These are phyloP conservation scores for Rosellinia necatrix DNA, from an alignment of 2,329 filamentous ascomycete species.

Conservation along the genomic window DNA sequence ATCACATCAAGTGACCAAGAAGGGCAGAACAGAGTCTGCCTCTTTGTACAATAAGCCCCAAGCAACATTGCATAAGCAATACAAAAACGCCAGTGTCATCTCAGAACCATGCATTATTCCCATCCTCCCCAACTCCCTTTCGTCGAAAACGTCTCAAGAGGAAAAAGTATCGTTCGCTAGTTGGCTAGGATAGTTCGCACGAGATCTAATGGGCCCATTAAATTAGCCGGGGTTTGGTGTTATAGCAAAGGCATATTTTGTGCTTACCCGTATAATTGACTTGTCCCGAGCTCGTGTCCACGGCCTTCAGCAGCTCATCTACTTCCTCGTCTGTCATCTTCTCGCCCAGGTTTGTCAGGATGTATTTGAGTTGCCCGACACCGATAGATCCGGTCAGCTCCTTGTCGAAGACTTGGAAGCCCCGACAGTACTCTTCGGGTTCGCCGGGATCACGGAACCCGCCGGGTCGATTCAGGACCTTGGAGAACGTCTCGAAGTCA, in stretches of 20 bases:
- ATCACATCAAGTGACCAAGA: slow-evolving; percentile 21
- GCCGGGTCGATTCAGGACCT: slow-evolving; percentile 94
- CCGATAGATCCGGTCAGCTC: slow-evolving; percentile 98
- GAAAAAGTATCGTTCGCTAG: slow-evolving; percentile 49
- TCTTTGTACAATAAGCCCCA: slow-evolving; percentile 29
- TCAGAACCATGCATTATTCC: slow-evolving; percentile 34
- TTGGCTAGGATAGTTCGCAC: slow-evolving; percentile 87
- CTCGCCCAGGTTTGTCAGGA: slow-evolving; percentile 96
- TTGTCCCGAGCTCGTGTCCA: slow-evolving; percentile 94
- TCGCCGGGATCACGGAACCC: slow-evolving; percentile 98
- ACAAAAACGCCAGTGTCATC: slow-evolving; percentile 38
- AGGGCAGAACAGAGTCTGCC: slow-evolving; percentile 25
- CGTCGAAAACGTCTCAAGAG: slow-evolving; percentile 23
- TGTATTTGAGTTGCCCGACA: slow-evolving; percentile 96
- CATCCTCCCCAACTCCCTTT: slow-evolving; percentile 36
- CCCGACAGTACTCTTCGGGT: slow-evolving; percentile 96
- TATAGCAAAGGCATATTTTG: neutral
- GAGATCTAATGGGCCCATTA: slow-evolving; percentile 60
- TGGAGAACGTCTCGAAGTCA: slow-evolving; percentile 96
- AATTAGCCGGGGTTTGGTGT: neutral
- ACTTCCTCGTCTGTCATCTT: slow-evolving; percentile 99
- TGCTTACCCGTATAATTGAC: slow-evolving; percentile 91
- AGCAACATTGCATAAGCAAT: slow-evolving; percentile 32
- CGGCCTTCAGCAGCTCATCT: slow-evolving; percentile 96
- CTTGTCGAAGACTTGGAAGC: slow-evolving; percentile 99